Evolutionary conservation across 495 filamentous ascomycete genomes (phyloP).

Genomic region (Penicillium silybi): DNA sequence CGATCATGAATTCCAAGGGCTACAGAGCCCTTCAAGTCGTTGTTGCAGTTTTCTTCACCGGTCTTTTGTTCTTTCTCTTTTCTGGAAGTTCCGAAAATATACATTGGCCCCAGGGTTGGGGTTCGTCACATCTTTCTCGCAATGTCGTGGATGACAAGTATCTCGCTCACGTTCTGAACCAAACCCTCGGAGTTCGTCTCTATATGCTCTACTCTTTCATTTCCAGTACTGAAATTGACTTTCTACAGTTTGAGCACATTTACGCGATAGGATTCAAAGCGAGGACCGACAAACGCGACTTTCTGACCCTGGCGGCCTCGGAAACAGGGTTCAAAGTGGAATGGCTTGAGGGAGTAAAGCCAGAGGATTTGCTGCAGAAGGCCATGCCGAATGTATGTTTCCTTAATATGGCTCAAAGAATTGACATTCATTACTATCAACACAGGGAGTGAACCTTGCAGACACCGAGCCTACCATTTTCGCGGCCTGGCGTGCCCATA

Average conservation of each 20-base stretch:
- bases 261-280: slow-evolving; percentile 59
- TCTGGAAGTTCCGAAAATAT: background rate
- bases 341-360: slow-evolving; percentile 47
- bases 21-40: background rate
- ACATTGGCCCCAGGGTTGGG: background rate
- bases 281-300: slow-evolving; percentile 61
- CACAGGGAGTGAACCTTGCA: slow-evolving; percentile 9
- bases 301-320: slow-evolving; percentile 49
- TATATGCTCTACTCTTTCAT: background rate
- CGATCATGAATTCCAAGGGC: background rate
- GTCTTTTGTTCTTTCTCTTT: background rate
- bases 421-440: background rate
- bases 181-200: slow-evolving; percentile 24
- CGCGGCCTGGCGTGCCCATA: slow-evolving; percentile 37
- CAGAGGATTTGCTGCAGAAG: slow-evolving; percentile 21
- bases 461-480: slow-evolving; percentile 10
- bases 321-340: slow-evolving; percentile 50
- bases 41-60: background rate
- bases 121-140: background rate
- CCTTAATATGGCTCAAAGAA: background rate
- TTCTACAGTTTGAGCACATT: slow-evolving; percentile 33
- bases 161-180: slow-evolving; percentile 24
- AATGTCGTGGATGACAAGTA: slow-evolving; percentile 8
- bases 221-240: background rate
- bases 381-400: slow-evolving; percentile 18